phyloP scores from a whole-genome alignment of 148 eudicot species.

The Dysphania ambrosioides region DNA sequence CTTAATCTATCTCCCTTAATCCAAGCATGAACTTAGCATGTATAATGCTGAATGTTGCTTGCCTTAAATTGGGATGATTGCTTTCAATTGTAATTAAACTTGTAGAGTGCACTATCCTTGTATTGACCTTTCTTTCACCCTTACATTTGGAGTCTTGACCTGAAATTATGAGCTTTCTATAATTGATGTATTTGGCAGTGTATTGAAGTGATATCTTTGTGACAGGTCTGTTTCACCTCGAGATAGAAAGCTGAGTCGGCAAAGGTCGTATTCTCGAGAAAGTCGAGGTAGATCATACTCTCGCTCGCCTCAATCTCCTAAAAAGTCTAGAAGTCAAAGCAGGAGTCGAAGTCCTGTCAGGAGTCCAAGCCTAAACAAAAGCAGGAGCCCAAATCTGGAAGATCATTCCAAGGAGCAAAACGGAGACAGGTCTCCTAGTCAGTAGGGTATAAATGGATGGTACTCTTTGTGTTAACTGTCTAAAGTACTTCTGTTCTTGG shows the following conservation, averaged over 20 bases:
- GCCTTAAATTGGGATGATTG: too few species aligned
- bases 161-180: not conserved
- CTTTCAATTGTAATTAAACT: not conserved
- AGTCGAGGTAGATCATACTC: constrained; percentile 37
- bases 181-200: not conserved
- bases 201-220: constrained; percentile 14
- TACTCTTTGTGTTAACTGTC: not conserved
- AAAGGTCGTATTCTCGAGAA: constrained; percentile 63
- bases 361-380: constrained; percentile 29
- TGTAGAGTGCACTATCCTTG: not conserved
- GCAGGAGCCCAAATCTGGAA: constrained; percentile 51
- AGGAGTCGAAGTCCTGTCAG: constrained; percentile 36
- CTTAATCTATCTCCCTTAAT: too few species aligned
- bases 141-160: not conserved
- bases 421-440: constrained; percentile 53
- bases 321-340: constrained; percentile 41
- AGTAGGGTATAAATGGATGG: constrained; percentile 12
- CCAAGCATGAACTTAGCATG: not conserved
- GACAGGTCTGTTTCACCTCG: constrained; percentile 74
- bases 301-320: constrained; percentile 38
- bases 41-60: too few species aligned
- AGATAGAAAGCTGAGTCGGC: constrained; percentile 56
- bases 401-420: constrained; percentile 31
- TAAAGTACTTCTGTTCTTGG: not conserved
- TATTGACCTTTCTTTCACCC: not conserved